phyloP scores from a whole-genome alignment of 1,284 basidiomycete genomes.

The Golubevia pallescens region DNA sequence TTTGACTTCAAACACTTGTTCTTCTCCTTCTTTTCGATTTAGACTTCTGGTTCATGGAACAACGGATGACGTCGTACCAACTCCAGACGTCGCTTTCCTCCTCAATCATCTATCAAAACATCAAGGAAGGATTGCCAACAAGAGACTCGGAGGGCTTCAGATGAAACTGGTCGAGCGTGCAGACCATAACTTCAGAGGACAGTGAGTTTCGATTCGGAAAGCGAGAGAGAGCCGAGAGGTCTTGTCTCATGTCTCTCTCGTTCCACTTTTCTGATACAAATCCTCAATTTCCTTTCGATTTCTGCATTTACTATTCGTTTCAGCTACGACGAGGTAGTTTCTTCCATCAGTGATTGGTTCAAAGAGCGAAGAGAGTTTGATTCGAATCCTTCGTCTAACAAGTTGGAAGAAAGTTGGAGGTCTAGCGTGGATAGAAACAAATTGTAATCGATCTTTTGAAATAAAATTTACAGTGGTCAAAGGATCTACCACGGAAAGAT shows the following conservation, averaged over 20 bases:
- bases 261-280: slow-evolving; percentile 4
- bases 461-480: too few relatives aligned
- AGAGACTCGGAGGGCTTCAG: slow-evolving; percentile 20
- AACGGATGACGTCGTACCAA: slow-evolving; percentile 37
- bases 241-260: not conserved
- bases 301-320: too few relatives aligned
- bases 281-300: too few relatives aligned
- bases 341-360: slow-evolving; percentile 30
- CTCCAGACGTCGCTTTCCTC: slow-evolving; percentile 26
- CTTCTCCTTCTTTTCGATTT: not conserved
- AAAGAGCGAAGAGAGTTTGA: slow-evolving; percentile 2
- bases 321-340: slow-evolving; percentile 39
- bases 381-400: too few relatives aligned
- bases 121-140: not conserved
- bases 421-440: too few relatives aligned
- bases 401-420: too few relatives aligned
- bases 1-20: not conserved
- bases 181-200: slow-evolving; percentile 30
- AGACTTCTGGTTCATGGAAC: slow-evolving; percentile 39
- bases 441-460: too few relatives aligned
- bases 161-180: slow-evolving; percentile 38
- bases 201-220: too few relatives aligned
- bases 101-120: slow-evolving; percentile 25
- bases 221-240: not conserved
- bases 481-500: too few relatives aligned